phyloP scores from a whole-genome alignment of 106 monocot genomes.

The Triglochin maritima region DNA sequence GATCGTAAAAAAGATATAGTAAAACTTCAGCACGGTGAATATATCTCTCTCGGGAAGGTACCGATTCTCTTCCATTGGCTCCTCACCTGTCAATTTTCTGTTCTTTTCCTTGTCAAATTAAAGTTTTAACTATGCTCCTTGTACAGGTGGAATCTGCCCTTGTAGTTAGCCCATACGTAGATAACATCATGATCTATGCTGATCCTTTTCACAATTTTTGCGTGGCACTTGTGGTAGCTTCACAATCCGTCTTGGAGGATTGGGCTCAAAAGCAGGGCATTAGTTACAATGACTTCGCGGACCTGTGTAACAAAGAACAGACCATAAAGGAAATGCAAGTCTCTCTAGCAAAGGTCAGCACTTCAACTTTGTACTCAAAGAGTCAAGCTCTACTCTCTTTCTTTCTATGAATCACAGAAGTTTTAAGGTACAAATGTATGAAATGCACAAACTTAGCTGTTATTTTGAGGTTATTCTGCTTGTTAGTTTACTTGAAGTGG shows the following conservation, averaged over 20 bases:
- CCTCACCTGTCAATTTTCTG: not conserved
- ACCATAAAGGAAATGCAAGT: conserved; percentile 67
- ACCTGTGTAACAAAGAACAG: conserved; percentile 62
- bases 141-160: conserved; percentile 86
- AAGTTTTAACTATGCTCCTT: not conserved
- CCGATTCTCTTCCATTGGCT: too few species aligned
- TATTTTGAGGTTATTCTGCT: too few species aligned
- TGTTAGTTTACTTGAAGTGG: too few species aligned
- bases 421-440: too few species aligned
- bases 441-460: too few species aligned
- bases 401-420: too few species aligned
- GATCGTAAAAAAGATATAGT: conserved; percentile 97
- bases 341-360: conserved; percentile 69
- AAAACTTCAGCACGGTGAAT: conserved; percentile 98
- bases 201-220: conserved; percentile 78
- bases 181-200: conserved; percentile 92
- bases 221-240: conserved; percentile 77
- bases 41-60: conserved; percentile 93
- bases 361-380: not conserved
- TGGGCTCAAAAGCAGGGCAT: conserved; percentile 73
- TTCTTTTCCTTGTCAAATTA: not conserved
- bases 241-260: conserved; percentile 41
- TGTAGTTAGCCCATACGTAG: conserved; percentile 67
- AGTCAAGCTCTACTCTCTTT: not conserved
- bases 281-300: conserved; percentile 37